Percentiles rank a stretch among this genome's conserved stretches.
Evolutionary conservation across 495 filamentous ascomycete genomes (phyloP).

Genomic region (Cercophora samala): DNA sequence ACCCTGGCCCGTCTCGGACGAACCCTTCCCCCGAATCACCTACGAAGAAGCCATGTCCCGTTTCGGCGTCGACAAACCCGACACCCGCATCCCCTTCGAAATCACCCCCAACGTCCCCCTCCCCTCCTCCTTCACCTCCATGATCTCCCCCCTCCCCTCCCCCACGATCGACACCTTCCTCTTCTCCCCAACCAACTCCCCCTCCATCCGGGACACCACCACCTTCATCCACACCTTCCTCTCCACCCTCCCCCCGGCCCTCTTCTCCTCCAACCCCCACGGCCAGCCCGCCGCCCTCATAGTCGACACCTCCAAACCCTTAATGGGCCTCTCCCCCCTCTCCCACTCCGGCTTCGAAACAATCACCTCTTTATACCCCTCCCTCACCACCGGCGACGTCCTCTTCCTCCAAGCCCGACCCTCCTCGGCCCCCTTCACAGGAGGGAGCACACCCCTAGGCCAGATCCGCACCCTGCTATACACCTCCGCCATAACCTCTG

Average conservation of each 20-base stretch:
- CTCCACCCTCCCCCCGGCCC: conserved; percentile 57
- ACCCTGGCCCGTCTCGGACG: conserved; percentile 16
- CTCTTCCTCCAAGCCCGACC: conserved; percentile 77
- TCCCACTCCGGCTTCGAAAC: conserved; percentile 69
- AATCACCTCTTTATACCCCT: conserved; percentile 57
- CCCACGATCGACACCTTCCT: conserved; percentile 72
- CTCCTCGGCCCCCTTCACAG: conserved; percentile 51
- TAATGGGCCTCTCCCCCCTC: conserved; percentile 68
- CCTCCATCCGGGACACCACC: conserved; percentile 22
- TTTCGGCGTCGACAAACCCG: conserved; percentile 91
- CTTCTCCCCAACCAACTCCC: conserved; percentile 42
- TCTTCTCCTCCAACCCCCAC: conserved; percentile 62
- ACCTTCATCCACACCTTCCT: conserved; percentile 68
- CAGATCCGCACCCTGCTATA: conserved; percentile 69
- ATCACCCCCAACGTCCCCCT: conserved; percentile 63
- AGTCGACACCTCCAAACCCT: conserved; percentile 63
- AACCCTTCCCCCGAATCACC: conserved; percentile 44
- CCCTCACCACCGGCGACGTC: conserved; percentile 62
- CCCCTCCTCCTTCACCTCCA: conserved; percentile 62
- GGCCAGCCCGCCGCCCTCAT: conserved; percentile 76
- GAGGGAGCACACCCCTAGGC: conserved; percentile 77
- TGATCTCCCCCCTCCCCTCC: conserved; percentile 61
- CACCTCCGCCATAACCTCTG: conserved; percentile 57
- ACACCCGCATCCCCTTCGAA: conserved; percentile 58
- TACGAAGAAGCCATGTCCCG: conserved; percentile 76